Evolutionary conservation across 31 red algal species (phyloP).

Genomic region (Odonthalia washingtoniensis): DNA sequence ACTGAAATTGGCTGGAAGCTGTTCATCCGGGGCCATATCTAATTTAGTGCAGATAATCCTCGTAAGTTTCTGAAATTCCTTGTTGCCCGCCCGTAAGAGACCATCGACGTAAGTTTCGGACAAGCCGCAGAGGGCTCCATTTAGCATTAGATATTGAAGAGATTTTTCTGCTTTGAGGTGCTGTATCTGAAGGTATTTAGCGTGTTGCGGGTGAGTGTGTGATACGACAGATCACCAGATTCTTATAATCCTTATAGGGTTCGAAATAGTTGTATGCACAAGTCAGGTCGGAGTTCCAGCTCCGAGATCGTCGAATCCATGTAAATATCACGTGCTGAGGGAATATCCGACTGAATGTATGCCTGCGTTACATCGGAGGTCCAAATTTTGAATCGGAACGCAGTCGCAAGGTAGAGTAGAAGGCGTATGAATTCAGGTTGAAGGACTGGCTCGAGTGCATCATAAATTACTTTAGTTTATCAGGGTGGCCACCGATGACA

Average conservation of each 20-base stretch:
- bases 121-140: conserved; percentile 17
- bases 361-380: no score
- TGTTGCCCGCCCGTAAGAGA: conserved; percentile 17
- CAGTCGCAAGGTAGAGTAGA: conserved; percentile 11
- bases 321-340: conserved; percentile 30
- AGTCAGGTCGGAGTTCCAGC: conserved; percentile 29
- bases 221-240: conserved; percentile 47
- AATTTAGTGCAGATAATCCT: background rate
- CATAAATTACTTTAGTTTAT: no score
- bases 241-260: background rate
- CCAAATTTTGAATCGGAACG: conserved; percentile 30
- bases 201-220: conserved; percentile 39
- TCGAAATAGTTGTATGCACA: conserved; percentile 37
- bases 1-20: no score
- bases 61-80: background rate
- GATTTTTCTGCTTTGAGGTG: conserved; percentile 37
- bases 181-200: background rate
- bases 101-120: conserved; percentile 47
- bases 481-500: no score
- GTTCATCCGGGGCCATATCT: conserved; percentile 30
- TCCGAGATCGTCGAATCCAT: conserved; percentile 37
- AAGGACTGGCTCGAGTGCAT: no score
- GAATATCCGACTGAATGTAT: no score
- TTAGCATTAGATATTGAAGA: background rate
- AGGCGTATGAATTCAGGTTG: conserved; percentile 39